phyloP scores from a whole-genome alignment of 495 filamentous ascomycete genomes.

The Penicillium ucsense region DNA sequence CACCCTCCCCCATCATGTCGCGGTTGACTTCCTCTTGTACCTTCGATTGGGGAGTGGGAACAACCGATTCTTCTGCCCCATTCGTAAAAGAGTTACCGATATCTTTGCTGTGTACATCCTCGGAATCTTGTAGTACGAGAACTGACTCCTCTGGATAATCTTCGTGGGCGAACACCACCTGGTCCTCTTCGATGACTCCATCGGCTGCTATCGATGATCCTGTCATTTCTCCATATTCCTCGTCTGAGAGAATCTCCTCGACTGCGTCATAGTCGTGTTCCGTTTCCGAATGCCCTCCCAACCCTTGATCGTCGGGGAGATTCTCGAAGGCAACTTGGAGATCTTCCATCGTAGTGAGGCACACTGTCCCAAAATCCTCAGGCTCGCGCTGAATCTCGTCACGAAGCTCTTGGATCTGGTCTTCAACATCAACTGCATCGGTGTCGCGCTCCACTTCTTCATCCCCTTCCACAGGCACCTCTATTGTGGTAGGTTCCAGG shows the following conservation, averaged over 20 bases:
- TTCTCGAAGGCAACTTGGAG: slow-evolving; percentile 7
- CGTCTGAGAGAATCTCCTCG: background rate
- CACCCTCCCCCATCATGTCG: no score
- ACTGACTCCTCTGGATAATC: no score
- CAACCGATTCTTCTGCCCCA: no score
- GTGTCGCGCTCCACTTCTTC: background rate
- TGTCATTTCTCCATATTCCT: background rate
- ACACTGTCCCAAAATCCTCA: slow-evolving; percentile 15
- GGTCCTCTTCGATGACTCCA: no score
- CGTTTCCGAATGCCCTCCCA: background rate
- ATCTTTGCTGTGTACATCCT: no score
- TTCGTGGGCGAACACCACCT: no score
- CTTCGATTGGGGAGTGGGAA: no score
- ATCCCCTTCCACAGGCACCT: background rate
- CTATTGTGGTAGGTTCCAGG: slow-evolving; percentile 3
- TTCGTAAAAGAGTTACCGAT: no score
- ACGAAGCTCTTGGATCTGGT: slow-evolving; percentile 2
- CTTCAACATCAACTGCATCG: slow-evolving; percentile 3
- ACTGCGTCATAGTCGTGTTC: background rate
- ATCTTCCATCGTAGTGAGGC: slow-evolving; percentile 17
- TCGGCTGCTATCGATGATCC: no score
- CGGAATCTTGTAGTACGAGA: no score
- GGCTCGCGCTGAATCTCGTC: slow-evolving; percentile 11
- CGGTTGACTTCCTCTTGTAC: no score
- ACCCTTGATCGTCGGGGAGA: background rate